phyloP scores from a whole-genome alignment of 1,139 yeast species.

The Blastobotrys proliferans region DNA sequence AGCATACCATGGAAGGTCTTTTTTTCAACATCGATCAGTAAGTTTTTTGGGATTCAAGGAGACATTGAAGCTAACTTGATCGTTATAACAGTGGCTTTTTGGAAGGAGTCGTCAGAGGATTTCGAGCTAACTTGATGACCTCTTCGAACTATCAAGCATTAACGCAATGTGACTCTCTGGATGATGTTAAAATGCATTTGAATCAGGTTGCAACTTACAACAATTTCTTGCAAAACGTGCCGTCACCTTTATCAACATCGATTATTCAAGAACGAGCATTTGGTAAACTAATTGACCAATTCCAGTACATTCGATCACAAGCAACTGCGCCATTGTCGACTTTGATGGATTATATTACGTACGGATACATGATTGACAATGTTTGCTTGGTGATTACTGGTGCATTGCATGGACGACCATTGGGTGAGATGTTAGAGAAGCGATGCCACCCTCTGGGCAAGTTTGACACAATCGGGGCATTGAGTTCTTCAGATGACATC shows the following conservation, averaged over 20 bases:
- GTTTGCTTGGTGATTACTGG: constrained; percentile 96
- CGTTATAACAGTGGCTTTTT: constrained; percentile 60
- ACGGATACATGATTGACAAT: constrained; percentile 98
- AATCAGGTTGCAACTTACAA: constrained; percentile 91
- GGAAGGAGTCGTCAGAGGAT: constrained; percentile 94
- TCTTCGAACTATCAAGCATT: constrained; percentile 80
- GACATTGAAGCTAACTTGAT: background rate
- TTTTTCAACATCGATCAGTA: constrained; percentile 74
- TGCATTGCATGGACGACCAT: constrained; percentile 90
- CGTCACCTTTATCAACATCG: constrained; percentile 78
- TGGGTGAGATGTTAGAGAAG: constrained; percentile 66
- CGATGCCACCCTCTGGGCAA: constrained; percentile 97
- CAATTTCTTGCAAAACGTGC: constrained; percentile 75
- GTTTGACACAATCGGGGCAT: constrained; percentile 95
- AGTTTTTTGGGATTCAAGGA: constrained; percentile 18
- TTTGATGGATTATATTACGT: constrained; percentile 86
- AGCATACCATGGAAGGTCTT: constrained; percentile 67
- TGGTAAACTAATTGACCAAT: constrained; percentile 73
- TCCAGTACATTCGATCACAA: constrained; percentile 78
- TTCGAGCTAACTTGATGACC: constrained; percentile 76
- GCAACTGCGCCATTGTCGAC: constrained; percentile 74
- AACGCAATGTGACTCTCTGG: constrained; percentile 93
- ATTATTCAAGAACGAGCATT: constrained; percentile 76
- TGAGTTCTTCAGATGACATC: constrained; percentile 45
- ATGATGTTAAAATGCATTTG: constrained; percentile 87